Conservation (phyloP, 768 basidiomycete genomes). For the Rubroboletus pulcherrimus region DNA sequence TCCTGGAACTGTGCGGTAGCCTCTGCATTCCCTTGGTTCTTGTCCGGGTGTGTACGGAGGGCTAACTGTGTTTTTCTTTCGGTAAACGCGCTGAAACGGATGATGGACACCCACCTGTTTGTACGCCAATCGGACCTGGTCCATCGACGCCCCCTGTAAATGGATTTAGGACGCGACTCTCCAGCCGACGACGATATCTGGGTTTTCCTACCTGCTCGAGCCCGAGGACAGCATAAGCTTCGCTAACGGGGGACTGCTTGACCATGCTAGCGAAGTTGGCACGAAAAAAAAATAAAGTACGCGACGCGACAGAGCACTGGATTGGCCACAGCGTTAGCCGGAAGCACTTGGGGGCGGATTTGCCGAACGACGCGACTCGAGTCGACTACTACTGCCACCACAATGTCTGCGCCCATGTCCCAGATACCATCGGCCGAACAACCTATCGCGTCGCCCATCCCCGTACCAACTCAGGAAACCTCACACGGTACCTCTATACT, state of each 20-base stretch:
- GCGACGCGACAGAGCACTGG: conserved; percentile 23
- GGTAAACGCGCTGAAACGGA: not conserved
- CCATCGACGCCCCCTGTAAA: conserved; percentile 54
- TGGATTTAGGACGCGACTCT: conserved; percentile 8
- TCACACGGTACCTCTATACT: conserved; percentile 31
- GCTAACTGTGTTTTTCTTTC: conserved; percentile 43
- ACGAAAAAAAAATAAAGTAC: conserved; percentile 4
- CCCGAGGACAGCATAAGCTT: conserved; percentile 45
- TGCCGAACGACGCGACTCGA: conserved; percentile 3
- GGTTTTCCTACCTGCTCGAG: conserved; percentile 45
- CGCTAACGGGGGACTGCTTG: conserved; percentile 32
- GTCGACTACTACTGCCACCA: not conserved
- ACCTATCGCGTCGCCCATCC: not conserved
- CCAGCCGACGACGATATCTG: not conserved
- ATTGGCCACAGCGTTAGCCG: conserved; percentile 7
- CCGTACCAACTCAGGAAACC: conserved; percentile 7
- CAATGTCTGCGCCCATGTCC: conserved; percentile 4
- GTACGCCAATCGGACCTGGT: conserved; percentile 64
- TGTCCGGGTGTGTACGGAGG: conserved; percentile 71
- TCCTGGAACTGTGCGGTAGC: conserved; percentile 70
- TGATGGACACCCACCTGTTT: conserved; percentile 48
- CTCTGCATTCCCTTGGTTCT: conserved; percentile 60
- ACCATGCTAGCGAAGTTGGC: conserved; percentile 30
- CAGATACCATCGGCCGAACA: not conserved
- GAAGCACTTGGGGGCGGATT: not conserved